Evolutionary conservation across 2,329 filamentous ascomycete species (phyloP).

Genomic region (Emmonsiellopsis sp.): DNA sequence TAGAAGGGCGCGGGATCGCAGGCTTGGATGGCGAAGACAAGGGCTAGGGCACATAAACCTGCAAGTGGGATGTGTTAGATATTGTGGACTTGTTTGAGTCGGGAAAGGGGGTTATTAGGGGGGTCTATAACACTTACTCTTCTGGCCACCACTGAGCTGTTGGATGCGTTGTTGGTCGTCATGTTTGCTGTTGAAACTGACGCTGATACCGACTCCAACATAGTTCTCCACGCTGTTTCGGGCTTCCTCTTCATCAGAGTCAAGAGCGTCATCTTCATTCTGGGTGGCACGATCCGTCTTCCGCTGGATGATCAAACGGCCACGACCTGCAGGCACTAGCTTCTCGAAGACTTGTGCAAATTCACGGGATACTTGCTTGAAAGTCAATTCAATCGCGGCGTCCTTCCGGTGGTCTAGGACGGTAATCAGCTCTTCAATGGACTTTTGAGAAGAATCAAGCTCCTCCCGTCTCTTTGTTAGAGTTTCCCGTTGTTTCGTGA

Average conservation of each 20-base stretch:
- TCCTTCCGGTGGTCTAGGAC: constrained; percentile 93
- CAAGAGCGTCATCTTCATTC: constrained; percentile 56
- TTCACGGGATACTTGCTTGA: constrained; percentile 92
- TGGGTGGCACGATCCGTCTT: constrained; percentile 63
- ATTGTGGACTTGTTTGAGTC: neutral
- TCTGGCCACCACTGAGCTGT: constrained; percentile 93
- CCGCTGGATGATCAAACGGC: constrained; percentile 84
- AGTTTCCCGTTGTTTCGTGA: constrained; percentile 83
- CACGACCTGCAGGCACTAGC: constrained; percentile 86
- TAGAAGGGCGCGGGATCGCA: constrained; percentile 98
- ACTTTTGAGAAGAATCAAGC: constrained; percentile 73
- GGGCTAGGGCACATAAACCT: constrained; percentile 91
- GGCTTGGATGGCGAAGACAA: constrained; percentile 98
- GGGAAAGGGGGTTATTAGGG: neutral
- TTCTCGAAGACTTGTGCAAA: constrained; percentile 91
- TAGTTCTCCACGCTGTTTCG: constrained; percentile 75
- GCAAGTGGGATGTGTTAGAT: constrained; percentile 4
- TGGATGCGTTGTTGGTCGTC: constrained; percentile 98
- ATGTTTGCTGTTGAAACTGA: constrained; percentile 97
- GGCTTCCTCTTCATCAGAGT: constrained; percentile 55
- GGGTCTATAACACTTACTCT: constrained; percentile 55
- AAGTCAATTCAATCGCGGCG: constrained; percentile 94
- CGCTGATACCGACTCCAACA: constrained; percentile 88
- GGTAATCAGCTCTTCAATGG: constrained; percentile 85
- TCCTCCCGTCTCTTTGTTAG: constrained; percentile 77